These are phyloP conservation scores for Allantophomopsis lycopodina DNA, from an alignment of 2,329 filamentous ascomycete genomes.

Conservation along the genomic window DNA sequence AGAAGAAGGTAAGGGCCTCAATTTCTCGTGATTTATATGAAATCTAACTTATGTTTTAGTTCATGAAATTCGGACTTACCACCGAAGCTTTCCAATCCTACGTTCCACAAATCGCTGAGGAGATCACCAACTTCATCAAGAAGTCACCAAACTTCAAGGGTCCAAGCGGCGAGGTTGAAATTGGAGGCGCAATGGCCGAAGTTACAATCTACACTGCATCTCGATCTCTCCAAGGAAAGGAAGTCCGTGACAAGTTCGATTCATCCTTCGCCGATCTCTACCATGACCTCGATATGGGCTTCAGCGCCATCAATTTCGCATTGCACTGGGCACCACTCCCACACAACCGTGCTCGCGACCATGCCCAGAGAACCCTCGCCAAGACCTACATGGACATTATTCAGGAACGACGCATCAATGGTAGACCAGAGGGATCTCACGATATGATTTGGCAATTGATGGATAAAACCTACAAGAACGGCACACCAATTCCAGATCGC, in stretches of 20 bases:
- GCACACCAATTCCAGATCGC: slow-evolving; percentile 62
- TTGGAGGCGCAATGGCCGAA: slow-evolving; percentile 66
- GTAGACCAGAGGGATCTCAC: slow-evolving; percentile 36
- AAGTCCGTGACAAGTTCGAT: slow-evolving; percentile 70
- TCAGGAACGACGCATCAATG: slow-evolving; percentile 46
- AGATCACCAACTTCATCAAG: slow-evolving; percentile 63
- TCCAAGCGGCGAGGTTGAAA: slow-evolving; percentile 53
- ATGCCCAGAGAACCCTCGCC: slow-evolving; percentile 68
- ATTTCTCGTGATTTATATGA: background rate
- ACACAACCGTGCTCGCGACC: slow-evolving; percentile 73
- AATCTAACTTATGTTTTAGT: slow-evolving; percentile 26
- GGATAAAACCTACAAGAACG: slow-evolving; percentile 75
- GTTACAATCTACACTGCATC: slow-evolving; percentile 86
- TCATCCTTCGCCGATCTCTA: slow-evolving; percentile 69
- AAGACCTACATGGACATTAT: slow-evolving; percentile 77
- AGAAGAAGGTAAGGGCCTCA: slow-evolving; percentile 60
- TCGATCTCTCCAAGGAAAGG: slow-evolving; percentile 71
- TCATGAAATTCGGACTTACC: slow-evolving; percentile 71
- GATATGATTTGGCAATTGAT: slow-evolving; percentile 91
- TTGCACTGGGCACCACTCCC: slow-evolving; percentile 79
- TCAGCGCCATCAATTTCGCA: slow-evolving; percentile 81
- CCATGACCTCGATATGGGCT: slow-evolving; percentile 83
- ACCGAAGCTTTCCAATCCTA: slow-evolving; percentile 62
- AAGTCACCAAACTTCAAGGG: slow-evolving; percentile 52
- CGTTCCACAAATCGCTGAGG: slow-evolving; percentile 63